Evolutionary conservation across 495 filamentous ascomycete species (phyloP).

Genomic region (Hyaloscypha bicolor): DNA sequence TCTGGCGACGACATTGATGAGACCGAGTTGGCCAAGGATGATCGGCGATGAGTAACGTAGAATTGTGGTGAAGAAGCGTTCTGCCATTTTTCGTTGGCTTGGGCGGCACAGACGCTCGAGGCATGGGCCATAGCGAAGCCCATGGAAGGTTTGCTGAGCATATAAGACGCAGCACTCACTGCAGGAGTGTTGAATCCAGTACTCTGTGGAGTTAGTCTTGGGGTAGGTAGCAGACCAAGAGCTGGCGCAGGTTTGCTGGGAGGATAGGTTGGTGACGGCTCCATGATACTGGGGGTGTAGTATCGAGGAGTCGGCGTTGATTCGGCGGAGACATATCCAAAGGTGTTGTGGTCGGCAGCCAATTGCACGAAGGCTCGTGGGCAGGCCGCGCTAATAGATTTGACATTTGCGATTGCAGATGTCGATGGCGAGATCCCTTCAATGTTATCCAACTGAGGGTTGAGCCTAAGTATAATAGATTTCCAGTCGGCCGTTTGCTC

Average conservation of each 20-base stretch:
- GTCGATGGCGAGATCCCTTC: conserved; percentile 42
- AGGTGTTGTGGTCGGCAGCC: conserved; percentile 30
- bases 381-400: conserved; percentile 25
- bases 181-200: conserved; percentile 84
- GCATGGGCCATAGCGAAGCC: conserved; percentile 77
- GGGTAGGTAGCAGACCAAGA: conserved; percentile 73
- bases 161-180: conserved; percentile 68
- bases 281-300: conserved; percentile 58
- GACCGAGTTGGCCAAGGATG: conserved; percentile 74
- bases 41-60: conserved; percentile 66
- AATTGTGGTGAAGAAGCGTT: conserved; percentile 51
- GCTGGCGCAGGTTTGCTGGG: conserved; percentile 50
- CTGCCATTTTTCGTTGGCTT: conserved; percentile 60
- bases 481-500: conserved; percentile 68
- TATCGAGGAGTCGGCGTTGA: conserved; percentile 47
- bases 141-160: conserved; percentile 63
- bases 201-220: conserved; percentile 77
- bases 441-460: conserved; percentile 73
- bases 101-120: conserved; percentile 62
- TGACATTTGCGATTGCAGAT: conserved; percentile 28
- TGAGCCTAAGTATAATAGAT: conserved; percentile 73
- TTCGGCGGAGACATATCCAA: conserved; percentile 43
- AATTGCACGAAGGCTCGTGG: conserved; percentile 36
- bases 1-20: conserved; percentile 85
- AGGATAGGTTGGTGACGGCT: conserved; percentile 59